These are phyloP conservation scores for Curvularia spicifera DNA, from an alignment of 2,329 filamentous ascomycete genomes.

Conservation along the genomic window DNA sequence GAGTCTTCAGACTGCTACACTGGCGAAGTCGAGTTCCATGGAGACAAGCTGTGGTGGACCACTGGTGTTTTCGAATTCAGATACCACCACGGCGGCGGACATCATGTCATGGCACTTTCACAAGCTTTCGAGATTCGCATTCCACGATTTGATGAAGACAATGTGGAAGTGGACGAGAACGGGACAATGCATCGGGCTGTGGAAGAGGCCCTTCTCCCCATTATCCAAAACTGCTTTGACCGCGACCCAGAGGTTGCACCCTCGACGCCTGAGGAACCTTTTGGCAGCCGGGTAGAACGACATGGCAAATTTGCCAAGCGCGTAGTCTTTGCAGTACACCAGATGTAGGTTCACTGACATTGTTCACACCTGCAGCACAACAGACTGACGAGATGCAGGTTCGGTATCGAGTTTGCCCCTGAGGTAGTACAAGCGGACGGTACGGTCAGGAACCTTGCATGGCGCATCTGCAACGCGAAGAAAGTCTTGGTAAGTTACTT, in stretches of 20 bases:
- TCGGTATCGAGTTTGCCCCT: slow-evolving; percentile 92
- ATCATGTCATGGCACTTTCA: slow-evolving; percentile 93
- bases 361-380: neutral
- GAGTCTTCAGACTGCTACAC: slow-evolving; percentile 67
- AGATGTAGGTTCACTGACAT: slow-evolving; percentile 70
- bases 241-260: slow-evolving; percentile 90
- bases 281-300: slow-evolving; percentile 82
- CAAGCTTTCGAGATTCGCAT: slow-evolving; percentile 92
- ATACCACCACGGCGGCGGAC: slow-evolving; percentile 91
- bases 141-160: slow-evolving; percentile 77
- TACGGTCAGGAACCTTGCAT: slow-evolving; percentile 86
- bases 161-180: slow-evolving; percentile 65
- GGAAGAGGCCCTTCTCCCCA: slow-evolving; percentile 77
- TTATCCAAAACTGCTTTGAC: slow-evolving; percentile 92
- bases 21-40: slow-evolving; percentile 85
- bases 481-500: slow-evolving; percentile 77
- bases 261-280: slow-evolving; percentile 76
- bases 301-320: slow-evolving; percentile 88
- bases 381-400: slow-evolving; percentile 52
- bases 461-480: slow-evolving; percentile 95
- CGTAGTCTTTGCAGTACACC: slow-evolving; percentile 90
- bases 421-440: slow-evolving; percentile 93
- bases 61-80: slow-evolving; percentile 96
- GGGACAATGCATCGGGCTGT: slow-evolving; percentile 71
- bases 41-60: slow-evolving; percentile 97